Base-by-base conservation (phyloP, 2,329 filamentous ascomycete species). In the Drechslerella coelobrocha region DNA sequence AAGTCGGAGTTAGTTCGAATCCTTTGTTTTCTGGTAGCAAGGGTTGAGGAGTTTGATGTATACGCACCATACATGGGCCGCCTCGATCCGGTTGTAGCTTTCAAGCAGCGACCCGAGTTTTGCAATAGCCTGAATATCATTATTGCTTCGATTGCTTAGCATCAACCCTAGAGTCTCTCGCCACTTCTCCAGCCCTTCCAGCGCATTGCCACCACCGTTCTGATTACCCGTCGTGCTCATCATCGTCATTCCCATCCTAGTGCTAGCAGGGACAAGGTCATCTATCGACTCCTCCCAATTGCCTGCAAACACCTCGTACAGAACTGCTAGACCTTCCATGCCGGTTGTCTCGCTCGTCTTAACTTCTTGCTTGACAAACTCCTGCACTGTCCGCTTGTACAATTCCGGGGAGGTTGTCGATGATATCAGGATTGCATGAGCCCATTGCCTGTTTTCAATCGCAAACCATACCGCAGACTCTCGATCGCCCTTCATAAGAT, bases 251-350 rank as follows among this genome's bases (percentile, higher is more conserved):
- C 94, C 94, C 68, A 93, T 92, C 43, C 95, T 86, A 17, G 94
- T 94, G 74, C 95, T 96, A 1, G 89, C 88, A 3, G 94, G 92
- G 0, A 99, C 94, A 61, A 99, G 87, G 78, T 97, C 92, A 78
- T 99, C 94, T 14, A 97, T 88, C 74, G 92, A 95, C 75, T 99
- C 94, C 73, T 97, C 92, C 65, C 89, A 86, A 77, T 97, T 99
- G 0, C 94, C 93, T 23, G 92, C 94, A 71, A 99, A 88, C 0
- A 97, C 88, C 77, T 96, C 91, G 78, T 99, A 99, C 2, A 99
- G 81, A 0, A 93, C 91, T 27, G 93, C 92, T 48, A 99, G 83
- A 1, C 93, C 90, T 78, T 97, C 90, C 57, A 92, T 92, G 75
- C 89, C 90, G 53, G 53, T 37, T 37, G 34, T 48, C 59, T 88